phyloP scores from a whole-genome alignment of 225 moss, liverwort and hornwort species.

The Rhytidiadelphus loreus region DNA sequence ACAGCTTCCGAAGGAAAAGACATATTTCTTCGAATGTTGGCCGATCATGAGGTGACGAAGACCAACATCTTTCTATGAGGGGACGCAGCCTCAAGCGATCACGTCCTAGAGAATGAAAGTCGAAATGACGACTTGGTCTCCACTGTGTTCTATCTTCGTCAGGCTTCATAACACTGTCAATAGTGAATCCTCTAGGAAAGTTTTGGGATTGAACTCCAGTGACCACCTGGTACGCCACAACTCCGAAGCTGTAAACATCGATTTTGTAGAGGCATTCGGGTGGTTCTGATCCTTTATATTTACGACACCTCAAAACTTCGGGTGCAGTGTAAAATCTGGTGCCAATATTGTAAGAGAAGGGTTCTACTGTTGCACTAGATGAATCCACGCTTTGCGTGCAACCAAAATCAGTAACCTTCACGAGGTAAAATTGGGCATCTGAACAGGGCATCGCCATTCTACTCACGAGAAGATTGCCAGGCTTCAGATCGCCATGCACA shows the following conservation, averaged over 20 bases:
- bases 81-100: neutral
- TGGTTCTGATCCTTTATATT: neutral
- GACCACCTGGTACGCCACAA: neutral
- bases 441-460: neutral
- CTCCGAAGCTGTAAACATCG: neutral
- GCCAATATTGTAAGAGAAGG: neutral
- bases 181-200: neutral
- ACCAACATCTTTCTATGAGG: neutral
- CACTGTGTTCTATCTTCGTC: neutral
- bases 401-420: neutral
- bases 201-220: neutral
- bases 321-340: neutral
- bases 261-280: neutral
- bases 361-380: neutral
- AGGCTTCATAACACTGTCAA: neutral
- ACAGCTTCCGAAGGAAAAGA: accelerated
- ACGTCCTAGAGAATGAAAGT: neutral
- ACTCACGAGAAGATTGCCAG: neutral
- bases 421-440: neutral
- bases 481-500: neutral
- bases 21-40: neutral
- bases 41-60: neutral
- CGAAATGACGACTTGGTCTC: neutral
- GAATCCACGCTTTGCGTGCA: neutral
- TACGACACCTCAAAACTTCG: neutral